phyloP scores from a whole-genome alignment of 2,329 filamentous ascomycete genomes.

The Ramichloridium luteum region DNA sequence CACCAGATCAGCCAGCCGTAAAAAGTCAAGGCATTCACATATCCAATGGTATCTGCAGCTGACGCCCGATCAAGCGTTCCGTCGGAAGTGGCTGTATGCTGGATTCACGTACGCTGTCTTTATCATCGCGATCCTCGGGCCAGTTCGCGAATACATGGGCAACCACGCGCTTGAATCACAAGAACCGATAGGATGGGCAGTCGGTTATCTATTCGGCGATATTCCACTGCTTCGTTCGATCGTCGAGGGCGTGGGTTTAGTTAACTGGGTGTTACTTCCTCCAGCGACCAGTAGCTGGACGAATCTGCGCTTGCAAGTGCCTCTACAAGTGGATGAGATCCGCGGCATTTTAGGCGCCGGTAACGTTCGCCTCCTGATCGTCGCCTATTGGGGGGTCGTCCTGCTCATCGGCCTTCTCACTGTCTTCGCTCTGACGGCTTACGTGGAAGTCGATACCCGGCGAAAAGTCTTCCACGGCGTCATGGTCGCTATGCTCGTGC shows the following conservation, averaged over 20 bases:
- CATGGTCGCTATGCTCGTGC: conserved; percentile 93
- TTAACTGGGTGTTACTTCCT: conserved; percentile 65
- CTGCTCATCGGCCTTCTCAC: conserved; percentile 59
- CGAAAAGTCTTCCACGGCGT: conserved; percentile 97
- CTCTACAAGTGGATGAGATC: conserved; percentile 50
- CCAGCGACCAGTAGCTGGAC: conserved; percentile 23
- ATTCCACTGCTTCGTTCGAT: conserved; percentile 58
- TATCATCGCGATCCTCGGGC: conserved; percentile 52
- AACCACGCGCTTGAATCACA: conserved; percentile 53
- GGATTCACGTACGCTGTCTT: conserved; percentile 62
- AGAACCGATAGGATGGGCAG: conserved; percentile 85
- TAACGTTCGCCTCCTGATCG: conserved; percentile 67
- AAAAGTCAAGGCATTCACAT: conserved; percentile 48
- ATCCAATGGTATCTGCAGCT: conserved; percentile 66
- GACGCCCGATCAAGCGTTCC: conserved; percentile 62
- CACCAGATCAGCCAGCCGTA: conserved; percentile 6
- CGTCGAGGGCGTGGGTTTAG: conserved; percentile 55
- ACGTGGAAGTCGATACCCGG: conserved; percentile 87
- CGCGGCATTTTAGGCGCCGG: conserved; percentile 56
- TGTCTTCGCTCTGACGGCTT: conserved; percentile 65
- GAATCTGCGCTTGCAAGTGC: conserved; percentile 8
- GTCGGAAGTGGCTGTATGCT: conserved; percentile 77
- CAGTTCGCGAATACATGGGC: conserved; percentile 58
- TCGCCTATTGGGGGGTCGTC: conserved; percentile 59
- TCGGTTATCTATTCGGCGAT: conserved; percentile 81